Percentiles rank a stretch among this genome's conserved stretches.
These are phyloP conservation scores for Avena atlantica DNA, from an alignment of 176 grass and related monocot genomes.

Conservation along the genomic window DNA sequence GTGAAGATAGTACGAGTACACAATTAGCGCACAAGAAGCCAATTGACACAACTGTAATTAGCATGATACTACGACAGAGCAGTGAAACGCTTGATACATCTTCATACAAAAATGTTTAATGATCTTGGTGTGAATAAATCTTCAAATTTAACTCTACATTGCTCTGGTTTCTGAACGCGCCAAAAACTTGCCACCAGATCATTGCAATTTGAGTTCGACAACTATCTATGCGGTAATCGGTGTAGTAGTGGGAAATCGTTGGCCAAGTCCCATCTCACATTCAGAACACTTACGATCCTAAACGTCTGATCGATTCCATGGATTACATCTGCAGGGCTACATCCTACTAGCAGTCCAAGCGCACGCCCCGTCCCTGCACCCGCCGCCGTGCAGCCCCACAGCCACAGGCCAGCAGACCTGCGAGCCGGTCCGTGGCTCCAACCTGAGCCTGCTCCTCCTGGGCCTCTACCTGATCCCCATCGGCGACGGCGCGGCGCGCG, in stretches of 20 bases:
- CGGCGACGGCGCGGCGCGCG: slow-evolving; percentile 66
- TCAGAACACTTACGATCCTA: slow-evolving; percentile 8
- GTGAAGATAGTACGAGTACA: too few species aligned
- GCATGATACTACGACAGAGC: too few species aligned
- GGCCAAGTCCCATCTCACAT: background rate
- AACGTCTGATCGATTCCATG: background rate
- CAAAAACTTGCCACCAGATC: background rate
- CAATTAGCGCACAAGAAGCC: too few species aligned
- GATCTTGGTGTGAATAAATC: background rate
- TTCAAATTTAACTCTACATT: background rate
- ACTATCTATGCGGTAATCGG: background rate
- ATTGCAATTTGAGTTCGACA: background rate
- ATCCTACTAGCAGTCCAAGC: slow-evolving; percentile 79
- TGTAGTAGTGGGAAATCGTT: background rate
- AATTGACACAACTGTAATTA: too few species aligned
- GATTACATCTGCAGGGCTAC: slow-evolving; percentile 58
- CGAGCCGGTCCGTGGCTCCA: slow-evolving; percentile 51
- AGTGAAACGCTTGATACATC: too few species aligned
- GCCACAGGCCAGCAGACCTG: slow-evolving; percentile 11
- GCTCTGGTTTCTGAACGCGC: background rate
- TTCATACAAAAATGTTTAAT: too few species aligned
- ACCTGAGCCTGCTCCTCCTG: slow-evolving; percentile 64
- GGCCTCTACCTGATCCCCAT: slow-evolving; percentile 71
- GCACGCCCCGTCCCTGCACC: slow-evolving; percentile 61
- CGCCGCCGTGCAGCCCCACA: slow-evolving; percentile 45